Conservation (phyloP, 306 rosid genomes). For the Acacia crassicarpa region DNA sequence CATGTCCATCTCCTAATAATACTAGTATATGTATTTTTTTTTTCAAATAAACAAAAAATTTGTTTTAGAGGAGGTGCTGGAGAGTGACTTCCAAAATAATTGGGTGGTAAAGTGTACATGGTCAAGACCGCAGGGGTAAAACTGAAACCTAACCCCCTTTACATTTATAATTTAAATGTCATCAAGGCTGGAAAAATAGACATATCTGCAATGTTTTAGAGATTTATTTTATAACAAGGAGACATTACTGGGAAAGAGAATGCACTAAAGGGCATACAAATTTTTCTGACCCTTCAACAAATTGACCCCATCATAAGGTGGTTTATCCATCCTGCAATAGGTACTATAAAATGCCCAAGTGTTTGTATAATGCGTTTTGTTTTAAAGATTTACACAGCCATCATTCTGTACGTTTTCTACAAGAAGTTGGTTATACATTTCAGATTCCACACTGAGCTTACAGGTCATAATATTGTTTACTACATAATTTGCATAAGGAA, state of each 20-base stretch:
- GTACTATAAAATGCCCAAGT: not conserved
- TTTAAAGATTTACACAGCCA: not conserved
- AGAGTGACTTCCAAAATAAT: not conserved
- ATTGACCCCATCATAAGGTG: not conserved
- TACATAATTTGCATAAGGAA: not conserved
- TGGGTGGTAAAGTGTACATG: not conserved
- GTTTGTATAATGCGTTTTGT: not conserved
- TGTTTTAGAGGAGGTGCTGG: not conserved
- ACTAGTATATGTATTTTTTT: too few species aligned
- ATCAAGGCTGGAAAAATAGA: not conserved
- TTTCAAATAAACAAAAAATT: not conserved
- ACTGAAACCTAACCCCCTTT: not conserved
- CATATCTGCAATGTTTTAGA: not conserved
- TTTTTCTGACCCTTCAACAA: not conserved
- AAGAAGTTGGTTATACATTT: not conserved
- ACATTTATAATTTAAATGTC: not conserved
- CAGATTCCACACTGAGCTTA: not conserved
- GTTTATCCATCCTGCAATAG: not conserved
- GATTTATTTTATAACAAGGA: not conserved
- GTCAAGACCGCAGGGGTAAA: not conserved
- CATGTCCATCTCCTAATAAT: not conserved
- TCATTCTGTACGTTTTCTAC: not conserved
- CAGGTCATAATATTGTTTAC: not conserved
- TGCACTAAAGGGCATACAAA: not conserved
- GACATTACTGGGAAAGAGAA: not conserved